Percentiles rank a stretch among this genome's conserved stretches.
These are phyloP conservation scores for Laburnicola sp. DNA, from an alignment of 2,329 filamentous ascomycete genomes.

Conservation along the genomic window DNA sequence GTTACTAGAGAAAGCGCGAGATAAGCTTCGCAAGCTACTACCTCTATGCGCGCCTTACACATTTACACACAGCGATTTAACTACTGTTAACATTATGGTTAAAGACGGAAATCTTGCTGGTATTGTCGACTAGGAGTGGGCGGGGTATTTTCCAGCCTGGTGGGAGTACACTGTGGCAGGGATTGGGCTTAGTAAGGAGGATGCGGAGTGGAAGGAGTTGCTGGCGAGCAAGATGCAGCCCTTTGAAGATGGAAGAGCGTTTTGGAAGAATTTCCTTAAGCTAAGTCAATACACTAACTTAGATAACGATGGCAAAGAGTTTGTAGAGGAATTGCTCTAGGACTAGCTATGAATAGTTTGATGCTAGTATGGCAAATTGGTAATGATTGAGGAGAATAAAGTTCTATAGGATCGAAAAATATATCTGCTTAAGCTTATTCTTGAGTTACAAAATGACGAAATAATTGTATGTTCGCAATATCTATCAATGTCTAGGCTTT, in stretches of 20 bases:
- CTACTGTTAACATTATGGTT: slow-evolving; percentile 47
- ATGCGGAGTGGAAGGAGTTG: slow-evolving; percentile 74
- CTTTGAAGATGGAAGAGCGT: neutral
- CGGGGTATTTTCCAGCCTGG: slow-evolving; percentile 48
- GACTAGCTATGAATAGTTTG: too few species aligned
- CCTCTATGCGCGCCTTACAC: slow-evolving; percentile 28
- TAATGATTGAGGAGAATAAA: too few species aligned
- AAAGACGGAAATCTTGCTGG: slow-evolving; percentile 42
- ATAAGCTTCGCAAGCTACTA: slow-evolving; percentile 1
- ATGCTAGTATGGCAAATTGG: too few species aligned
- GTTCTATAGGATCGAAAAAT: too few species aligned
- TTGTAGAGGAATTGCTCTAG: too few species aligned
- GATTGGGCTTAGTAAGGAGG: slow-evolving; percentile 9
- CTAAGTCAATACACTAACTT: too few species aligned
- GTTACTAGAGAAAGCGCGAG: neutral
- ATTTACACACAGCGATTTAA: slow-evolving; percentile 49
- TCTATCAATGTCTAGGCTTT: too few species aligned
- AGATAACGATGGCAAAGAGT: too few species aligned
- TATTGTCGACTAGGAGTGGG: slow-evolving; percentile 48
- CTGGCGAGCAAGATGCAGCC: slow-evolving; percentile 80
- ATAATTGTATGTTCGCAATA: too few species aligned
- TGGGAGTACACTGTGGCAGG: slow-evolving; percentile 34
- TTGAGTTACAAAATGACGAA: too few species aligned
- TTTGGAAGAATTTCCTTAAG: neutral
- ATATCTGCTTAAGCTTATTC: too few species aligned